A percentile compares a stretch with the other conserved stretches of the same genome.
Evolutionary conservation across 2,329 filamentous ascomycete species (phyloP).

Genomic region (Mycogone perniciosa): DNA sequence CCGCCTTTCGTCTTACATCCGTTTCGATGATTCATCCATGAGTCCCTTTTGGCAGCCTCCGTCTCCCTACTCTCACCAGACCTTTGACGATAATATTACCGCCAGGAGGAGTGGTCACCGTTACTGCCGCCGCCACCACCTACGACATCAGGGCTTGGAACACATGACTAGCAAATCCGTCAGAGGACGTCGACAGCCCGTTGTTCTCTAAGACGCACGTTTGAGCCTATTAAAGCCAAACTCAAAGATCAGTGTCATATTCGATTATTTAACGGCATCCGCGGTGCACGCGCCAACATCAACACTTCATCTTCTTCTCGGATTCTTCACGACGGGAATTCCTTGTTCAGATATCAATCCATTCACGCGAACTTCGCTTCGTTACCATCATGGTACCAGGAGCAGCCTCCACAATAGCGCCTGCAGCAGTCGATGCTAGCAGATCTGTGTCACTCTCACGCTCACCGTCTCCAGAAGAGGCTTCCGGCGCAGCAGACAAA

Average conservation of each 20-base stretch:
- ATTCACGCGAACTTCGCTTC: background rate
- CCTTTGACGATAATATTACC: background rate
- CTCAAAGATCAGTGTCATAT: too few relatives aligned
- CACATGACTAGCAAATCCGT: too few relatives aligned
- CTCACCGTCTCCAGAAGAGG: slow-evolving; percentile 9
- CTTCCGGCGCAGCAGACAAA: background rate
- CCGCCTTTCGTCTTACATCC: background rate
- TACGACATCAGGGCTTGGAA: background rate
- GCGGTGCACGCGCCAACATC: too few relatives aligned
- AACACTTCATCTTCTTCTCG: too few relatives aligned
- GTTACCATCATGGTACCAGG: slow-evolving; percentile 5
- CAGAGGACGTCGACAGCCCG: too few relatives aligned
- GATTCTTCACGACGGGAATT: too few relatives aligned
- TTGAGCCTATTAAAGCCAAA: background rate
- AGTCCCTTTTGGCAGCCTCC: background rate
- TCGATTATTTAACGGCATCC: too few relatives aligned
- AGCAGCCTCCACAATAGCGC: background rate
- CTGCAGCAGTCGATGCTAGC: background rate
- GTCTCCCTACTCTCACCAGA: background rate
- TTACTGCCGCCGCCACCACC: background rate
- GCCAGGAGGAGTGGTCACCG: too few relatives aligned
- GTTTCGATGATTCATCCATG: slow-evolving; percentile 4
- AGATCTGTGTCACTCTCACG: slow-evolving; percentile 7
- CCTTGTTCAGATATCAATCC: too few relatives aligned
- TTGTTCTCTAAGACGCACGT: background rate